Percentiles rank a stretch among this genome's conserved stretches.
These are phyloP conservation scores for Medicago lupulina DNA, from an alignment of 306 rosid species.

Conservation along the genomic window DNA sequence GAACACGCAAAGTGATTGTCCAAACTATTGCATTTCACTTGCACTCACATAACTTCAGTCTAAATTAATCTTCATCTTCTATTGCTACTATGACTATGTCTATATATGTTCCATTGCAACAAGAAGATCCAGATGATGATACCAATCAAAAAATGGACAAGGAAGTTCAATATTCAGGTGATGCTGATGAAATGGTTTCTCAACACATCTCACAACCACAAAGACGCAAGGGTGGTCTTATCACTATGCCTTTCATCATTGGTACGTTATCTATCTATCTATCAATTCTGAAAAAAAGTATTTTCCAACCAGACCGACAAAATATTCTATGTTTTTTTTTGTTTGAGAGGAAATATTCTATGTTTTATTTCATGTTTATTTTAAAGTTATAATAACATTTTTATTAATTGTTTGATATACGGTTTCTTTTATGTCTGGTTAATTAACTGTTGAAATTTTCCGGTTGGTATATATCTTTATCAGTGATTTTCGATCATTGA, in stretches of 20 bases:
- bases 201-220: conserved; percentile 32
- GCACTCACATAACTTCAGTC: conserved; percentile 13
- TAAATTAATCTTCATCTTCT: background rate
- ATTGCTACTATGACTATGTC: background rate
- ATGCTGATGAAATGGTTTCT: conserved; percentile 18
- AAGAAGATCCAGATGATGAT: background rate
- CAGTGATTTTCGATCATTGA: no score
- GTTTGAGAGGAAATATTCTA: no score
- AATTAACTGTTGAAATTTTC: no score
- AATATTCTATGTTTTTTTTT: no score
- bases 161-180: conserved; percentile 38
- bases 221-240: conserved; percentile 60
- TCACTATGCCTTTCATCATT: conserved; percentile 76
- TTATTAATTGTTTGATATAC: no score
- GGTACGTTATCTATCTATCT: conserved; percentile 27
- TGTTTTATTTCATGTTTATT: no score
- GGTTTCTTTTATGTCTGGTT: no score
- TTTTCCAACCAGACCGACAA: no score
- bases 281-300: no score
- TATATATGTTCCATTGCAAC: background rate
- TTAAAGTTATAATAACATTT: no score
- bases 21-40: background rate
- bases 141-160: conserved; percentile 38
- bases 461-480: no score
- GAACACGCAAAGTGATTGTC: conserved; percentile 6